These are phyloP conservation scores for Pseudocohnilembus persalinus DNA, from an alignment of 169 alveolate species.

Conservation along the genomic window DNA sequence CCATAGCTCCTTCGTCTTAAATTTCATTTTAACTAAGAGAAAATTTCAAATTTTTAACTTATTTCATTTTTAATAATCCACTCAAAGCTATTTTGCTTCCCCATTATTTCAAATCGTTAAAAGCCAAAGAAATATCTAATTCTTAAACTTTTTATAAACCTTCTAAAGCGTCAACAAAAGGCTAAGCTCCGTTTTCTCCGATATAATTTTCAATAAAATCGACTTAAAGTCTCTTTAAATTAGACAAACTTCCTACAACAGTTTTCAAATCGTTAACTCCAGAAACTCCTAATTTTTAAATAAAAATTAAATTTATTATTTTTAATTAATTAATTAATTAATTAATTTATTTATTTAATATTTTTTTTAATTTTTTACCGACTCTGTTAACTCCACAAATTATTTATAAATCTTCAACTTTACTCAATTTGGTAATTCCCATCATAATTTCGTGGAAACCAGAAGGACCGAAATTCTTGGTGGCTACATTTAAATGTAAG, in stretches of 20 bases:
- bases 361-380: neutral
- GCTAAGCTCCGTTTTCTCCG: conserved; percentile 10
- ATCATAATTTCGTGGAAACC: conserved; percentile 16
- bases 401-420: conserved; percentile 7
- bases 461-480: conserved; percentile 13
- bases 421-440: conserved; percentile 5
- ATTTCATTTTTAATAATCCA: conserved; percentile 1
- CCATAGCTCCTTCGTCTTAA: neutral
- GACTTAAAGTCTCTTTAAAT: conserved; percentile 5
- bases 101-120: conserved; percentile 6
- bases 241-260: conserved; percentile 2
- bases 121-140: conserved; percentile 6
- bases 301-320: no score
- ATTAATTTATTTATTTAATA: no score
- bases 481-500: conserved; percentile 17
- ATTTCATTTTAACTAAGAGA: conserved; percentile 8
- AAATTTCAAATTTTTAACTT: neutral
- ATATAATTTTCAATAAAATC: conserved; percentile 19
- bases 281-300: neutral
- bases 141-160: conserved; percentile 14
- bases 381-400: conserved; percentile 18
- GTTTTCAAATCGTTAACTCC: conserved; percentile 19
- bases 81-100: neutral
- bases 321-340: no score
- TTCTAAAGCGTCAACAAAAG: conserved; percentile 4